Base-by-base conservation (phyloP, 2,329 filamentous ascomycete species). In the Fonsecaea multimorphosa region DNA sequence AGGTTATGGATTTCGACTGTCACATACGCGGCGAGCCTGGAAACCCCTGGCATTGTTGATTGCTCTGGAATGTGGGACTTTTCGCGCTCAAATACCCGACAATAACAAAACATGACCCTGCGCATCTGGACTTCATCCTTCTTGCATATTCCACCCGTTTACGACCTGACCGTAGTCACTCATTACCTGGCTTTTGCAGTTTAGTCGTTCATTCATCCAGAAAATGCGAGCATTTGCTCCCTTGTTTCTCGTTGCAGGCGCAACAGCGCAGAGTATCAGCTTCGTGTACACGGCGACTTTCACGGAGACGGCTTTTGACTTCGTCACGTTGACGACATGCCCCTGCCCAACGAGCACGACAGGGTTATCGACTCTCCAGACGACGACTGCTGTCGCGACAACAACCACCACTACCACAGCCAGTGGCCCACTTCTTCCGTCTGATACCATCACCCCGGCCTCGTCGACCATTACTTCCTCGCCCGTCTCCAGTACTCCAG, bases 321-420 rank as follows among this genome's bases (percentile, higher is more conserved):
- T 44, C 16, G 32, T 58, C 6, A 69, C 61, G 8, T 59, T 64
- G 34, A 69, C 64, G 19, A 67, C 64, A 46, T 69, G 67, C 32
- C 60, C 61, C 11, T 69, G 67, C 51, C 49, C 62, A 14, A 27
- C 59, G 36, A 52, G 58, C 46, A 27, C 58, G 8, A 38, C 58
- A 12, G 31, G 29, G 29, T 51, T 51, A 12, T 59, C 56, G 24
- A 59, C 22, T 24, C 34, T 60, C 22, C 44, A 34, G 9, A 38
- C 58, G 29, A 31, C 29, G 12, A 52, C 46, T 5, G 29, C 58
- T 9, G 16, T 46, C 34, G 22, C 24, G 16, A 24, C 31, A n/a
- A 36, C 32, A 16, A 54, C 58, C 14, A 46, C 49, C 12, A 38
- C 58, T 31, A 36, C n/a, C 11, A 22, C 29, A 31, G 29, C 16